Evolutionary conservation across 208 protist species (phyloP), one percentile per base, ranked within the genome.

Genomic region (Trypanosoma conorhini): DNA sequence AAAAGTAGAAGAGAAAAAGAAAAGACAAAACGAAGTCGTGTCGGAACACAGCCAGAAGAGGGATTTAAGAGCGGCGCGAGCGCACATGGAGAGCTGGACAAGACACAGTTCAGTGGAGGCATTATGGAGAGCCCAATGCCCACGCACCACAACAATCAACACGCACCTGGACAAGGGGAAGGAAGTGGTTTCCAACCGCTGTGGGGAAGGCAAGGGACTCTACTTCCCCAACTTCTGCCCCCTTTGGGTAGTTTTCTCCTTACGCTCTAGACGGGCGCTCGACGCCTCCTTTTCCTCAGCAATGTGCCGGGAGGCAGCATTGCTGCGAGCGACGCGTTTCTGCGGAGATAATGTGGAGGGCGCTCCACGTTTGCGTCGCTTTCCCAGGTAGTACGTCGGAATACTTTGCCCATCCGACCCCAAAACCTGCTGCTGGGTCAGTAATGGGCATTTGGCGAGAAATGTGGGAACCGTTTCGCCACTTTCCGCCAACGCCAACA

Each of bases 391-490:
- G 72, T 91, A 93, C 24, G 89, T 95, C 28, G 82, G 76, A 21
- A 95, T 93, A 24, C 73, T 74, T 19, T 63, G 67, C 31, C 87
- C 86, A 67, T 95, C 79, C 0, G 76, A 86, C n/a, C 87, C 83
- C 3, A 73, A 35, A 42, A 89, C 86, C 0, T 64, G 66, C 57
- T 91, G 87, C 59, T 81, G 66, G 17, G 76, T 78, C 5, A 96
- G 75, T 52, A 93, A 67, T 58, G 80, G 74, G 70, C 92, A 95
- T 26, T 76, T 80, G n/a, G 76, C 62, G 33, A 96, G 78, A 67
- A 96, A 96, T 17, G 60, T 30, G n/a, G 92, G 89, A 56, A 96
- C 92, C 4, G 86, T 87, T 60, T 90, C 74, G 17, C 75, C 83
- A 65, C 88, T 94, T 42, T 68, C 46, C 28, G 79, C 86, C 15